Conservation (phyloP, 805 yeast species). For the Saccharomycopsis capsularis region DNA sequence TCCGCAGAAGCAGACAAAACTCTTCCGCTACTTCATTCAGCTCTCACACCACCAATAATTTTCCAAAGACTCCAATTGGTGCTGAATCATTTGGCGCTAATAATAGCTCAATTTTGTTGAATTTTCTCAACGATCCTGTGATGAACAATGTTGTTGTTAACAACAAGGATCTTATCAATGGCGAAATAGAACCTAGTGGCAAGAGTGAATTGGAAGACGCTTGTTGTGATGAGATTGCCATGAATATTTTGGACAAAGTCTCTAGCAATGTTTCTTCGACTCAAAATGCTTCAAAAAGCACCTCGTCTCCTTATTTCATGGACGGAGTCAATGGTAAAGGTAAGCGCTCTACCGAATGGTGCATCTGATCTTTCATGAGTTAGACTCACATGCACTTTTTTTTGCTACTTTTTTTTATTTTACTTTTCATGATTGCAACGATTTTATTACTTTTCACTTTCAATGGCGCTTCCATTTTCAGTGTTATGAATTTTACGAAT, state of each 20-base stretch:
- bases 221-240: conserved; percentile 17
- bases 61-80: conserved; percentile 2
- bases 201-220: conserved; percentile 12
- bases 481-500: too few species aligned
- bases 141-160: conserved; percentile 3
- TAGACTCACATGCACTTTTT: too few species aligned
- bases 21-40: conserved; percentile 19
- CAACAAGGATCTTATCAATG: conserved; percentile 7
- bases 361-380: too few species aligned
- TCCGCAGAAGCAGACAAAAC: conserved; percentile 17
- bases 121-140: conserved; percentile 14
- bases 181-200: not conserved
- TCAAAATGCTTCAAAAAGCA: not conserved
- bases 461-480: too few species aligned
- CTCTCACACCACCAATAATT: conserved; percentile 3
- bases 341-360: not conserved
- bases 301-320: not conserved
- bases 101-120: not conserved
- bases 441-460: too few species aligned
- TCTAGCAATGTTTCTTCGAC: not conserved
- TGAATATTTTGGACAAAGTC: conserved; percentile 17
- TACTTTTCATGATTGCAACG: too few species aligned
- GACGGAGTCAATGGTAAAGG: not conserved
- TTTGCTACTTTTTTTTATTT: too few species aligned
- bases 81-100: not conserved